phyloP scores from a whole-genome alignment of 192 early-diverging fungal genomes.

The Backusella westeae region DNA sequence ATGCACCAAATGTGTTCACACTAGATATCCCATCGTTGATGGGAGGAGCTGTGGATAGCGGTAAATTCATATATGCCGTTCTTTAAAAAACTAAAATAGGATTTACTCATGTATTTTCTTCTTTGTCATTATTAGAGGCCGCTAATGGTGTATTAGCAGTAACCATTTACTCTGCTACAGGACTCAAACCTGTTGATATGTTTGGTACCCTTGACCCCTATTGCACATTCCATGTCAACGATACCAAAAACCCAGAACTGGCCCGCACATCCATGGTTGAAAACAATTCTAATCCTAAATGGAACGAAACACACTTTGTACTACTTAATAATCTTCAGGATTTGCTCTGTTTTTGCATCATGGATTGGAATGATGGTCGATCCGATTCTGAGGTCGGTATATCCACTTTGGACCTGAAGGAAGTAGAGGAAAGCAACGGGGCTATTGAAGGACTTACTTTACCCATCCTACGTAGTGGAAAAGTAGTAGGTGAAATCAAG shows the following conservation, averaged over 20 bases:
- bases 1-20: slow-evolving; percentile 76
- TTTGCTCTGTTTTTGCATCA: slow-evolving; percentile 71
- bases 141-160: slow-evolving; percentile 87
- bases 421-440: slow-evolving; percentile 34
- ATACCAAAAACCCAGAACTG: slow-evolving; percentile 55
- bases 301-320: slow-evolving; percentile 80
- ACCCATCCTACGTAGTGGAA: slow-evolving; percentile 26
- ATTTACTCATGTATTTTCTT: not conserved
- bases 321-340: slow-evolving; percentile 77
- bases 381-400: slow-evolving; percentile 71
- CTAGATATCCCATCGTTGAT: slow-evolving; percentile 78
- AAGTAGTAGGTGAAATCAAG: slow-evolving; percentile 46
- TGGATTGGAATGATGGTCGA: slow-evolving; percentile 72
- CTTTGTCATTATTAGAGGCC: slow-evolving; percentile 37
- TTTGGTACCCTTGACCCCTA: slow-evolving; percentile 92
- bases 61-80: slow-evolving; percentile 22
- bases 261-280: slow-evolving; percentile 62
- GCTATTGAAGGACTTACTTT: slow-evolving; percentile 44
- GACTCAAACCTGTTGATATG: slow-evolving; percentile 81
- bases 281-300: slow-evolving; percentile 81
- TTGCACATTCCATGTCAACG: slow-evolving; percentile 65
- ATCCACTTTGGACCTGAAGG: slow-evolving; percentile 46
- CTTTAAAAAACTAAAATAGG: not conserved
- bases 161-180: slow-evolving; percentile 74
- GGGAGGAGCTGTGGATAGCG: slow-evolving; percentile 54